Base-by-base conservation (phyloP, 2,329 filamentous ascomycete species). In the Cadophora luteo-olivacea region DNA sequence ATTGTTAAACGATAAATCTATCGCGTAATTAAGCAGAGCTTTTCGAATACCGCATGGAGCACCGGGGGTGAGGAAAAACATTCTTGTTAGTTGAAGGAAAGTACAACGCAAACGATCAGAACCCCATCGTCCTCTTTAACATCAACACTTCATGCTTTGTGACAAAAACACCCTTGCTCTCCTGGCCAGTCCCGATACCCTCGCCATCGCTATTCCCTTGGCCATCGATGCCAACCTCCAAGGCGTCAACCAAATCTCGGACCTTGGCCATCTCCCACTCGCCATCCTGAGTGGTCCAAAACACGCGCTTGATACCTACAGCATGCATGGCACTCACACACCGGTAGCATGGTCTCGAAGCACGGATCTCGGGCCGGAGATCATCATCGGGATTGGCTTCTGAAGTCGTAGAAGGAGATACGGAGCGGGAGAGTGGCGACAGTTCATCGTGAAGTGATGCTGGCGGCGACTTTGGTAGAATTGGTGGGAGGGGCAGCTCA, bases 131-230 rank as follows among this genome's bases (percentile, higher is more conserved):
- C 41, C 73, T 74, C 71, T 80, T 79, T 72, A 85, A 72, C 80
- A 83, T 82, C 64, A 85, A 71, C 1, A 85, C 81, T 72, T 85
- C 83, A 75, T 85, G 84, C 76, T 85, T 86, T 8, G 83, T 86
- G 19, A 86, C 81, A 74, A 85, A 86, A 0, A 85, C 75, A 16
- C 78, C 78, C 57, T 72, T 73, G 55, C 62, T 70, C 51, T 66
- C 71, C 65, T 70, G 69, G 24, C 75, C 72, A 51, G 72, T 74
- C 7, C 67, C 69, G 24, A 68, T 67, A 24, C 76, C 74, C 57
- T 83, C 79, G 52, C 78, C 73, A 82, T 81, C 8, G 61, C 83
- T 79, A 55, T 78, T 73, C 82, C 81, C 9, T 84, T 74, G 69
- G 82, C 80, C 32, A 80, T 75, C 25, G 55, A 74, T 68, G 24